Evolutionary conservation across 139 green algal species (phyloP), one percentile per base, ranked within the genome.

Genomic region (Deuterostichococcus epilithicus): DNA sequence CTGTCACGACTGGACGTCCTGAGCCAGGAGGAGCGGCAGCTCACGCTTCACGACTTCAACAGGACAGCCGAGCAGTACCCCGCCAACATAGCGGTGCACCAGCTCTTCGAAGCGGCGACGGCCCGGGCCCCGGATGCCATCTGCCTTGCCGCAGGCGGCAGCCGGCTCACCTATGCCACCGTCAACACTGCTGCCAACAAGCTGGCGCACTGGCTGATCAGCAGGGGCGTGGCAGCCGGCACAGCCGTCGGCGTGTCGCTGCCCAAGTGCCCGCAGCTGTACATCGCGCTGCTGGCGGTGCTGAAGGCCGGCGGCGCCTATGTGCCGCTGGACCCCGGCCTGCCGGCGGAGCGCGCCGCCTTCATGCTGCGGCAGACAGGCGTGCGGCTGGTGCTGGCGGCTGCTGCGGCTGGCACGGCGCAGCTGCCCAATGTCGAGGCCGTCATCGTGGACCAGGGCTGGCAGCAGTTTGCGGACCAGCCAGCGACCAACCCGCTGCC

Each of bases 261-360:
- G 66, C 80, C 88, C 30, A 79, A 83, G 32, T 81, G 38, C 8
- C 45, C 80, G 2, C 85, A 86, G 25, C 35, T 90, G 63, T 58
- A 87, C 5, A 69, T 86, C 20, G 77, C 45, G 23, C 69, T 89
- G 15, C 39, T 91, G 36, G 86, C 70, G 5, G 58, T 80, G 10
- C 42, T 78, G 32, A 60, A 76, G 70, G 70, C 86, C 5, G 88
- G 88, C 37, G 83, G 73, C 28, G 72, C 45, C 30, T 90, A 90
- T 71, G 74, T 90, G 38, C 88, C 88, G 0, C 78, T 93, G 73
- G 85, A 90, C 77, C 83, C 26, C 52, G 28, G 18, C 8, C 18
- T 20, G 52, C 85, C 85, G 15, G 28, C 45, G 15, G 73, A 85
- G 8, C 76, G 84, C 20, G 33, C 79, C 37, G 33, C 5, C 38